phyloP scores from a whole-genome alignment of 768 basidiomycete species.

The Lactarius hatsudake region DNA sequence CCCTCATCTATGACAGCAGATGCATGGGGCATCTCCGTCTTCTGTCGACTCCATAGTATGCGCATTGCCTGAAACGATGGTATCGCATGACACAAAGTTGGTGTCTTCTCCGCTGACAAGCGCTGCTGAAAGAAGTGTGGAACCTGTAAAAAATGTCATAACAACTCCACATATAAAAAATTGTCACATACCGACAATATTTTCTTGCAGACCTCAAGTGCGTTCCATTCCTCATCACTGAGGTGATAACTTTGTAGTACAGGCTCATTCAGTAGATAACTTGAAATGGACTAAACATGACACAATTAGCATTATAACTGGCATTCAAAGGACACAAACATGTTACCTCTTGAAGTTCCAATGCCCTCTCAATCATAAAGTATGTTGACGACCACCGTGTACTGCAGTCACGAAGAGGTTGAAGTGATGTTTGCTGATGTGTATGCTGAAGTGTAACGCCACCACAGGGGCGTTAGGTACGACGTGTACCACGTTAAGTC shows the following conservation, averaged over 20 bases:
- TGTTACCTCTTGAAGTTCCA: conserved; percentile 25
- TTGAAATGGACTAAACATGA: background rate
- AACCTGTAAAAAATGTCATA: background rate
- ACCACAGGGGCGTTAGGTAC: too few relatives aligned
- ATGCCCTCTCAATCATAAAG: conserved; percentile 26
- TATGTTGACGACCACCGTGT: conserved; percentile 32
- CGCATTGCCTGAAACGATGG: conserved; percentile 10
- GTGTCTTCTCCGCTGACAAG: conserved; percentile 5
- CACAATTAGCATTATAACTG: background rate
- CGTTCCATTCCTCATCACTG: too few relatives aligned
- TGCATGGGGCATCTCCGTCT: background rate
- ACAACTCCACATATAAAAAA: too few relatives aligned
- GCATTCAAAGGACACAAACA: background rate
- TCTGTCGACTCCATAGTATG: background rate
- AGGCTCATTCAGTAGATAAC: too few relatives aligned
- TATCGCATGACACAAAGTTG: background rate
- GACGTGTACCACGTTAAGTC: too few relatives aligned
- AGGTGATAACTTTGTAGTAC: too few relatives aligned
- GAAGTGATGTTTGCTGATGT: background rate
- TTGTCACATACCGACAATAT: too few relatives aligned
- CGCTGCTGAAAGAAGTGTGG: conserved; percentile 17
- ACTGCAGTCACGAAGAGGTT: conserved; percentile 28
- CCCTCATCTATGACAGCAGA: too few relatives aligned
- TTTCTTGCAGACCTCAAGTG: too few relatives aligned
- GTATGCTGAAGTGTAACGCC: background rate